Evolutionary conservation across 768 basidiomycete genomes (phyloP), one percentile per base, ranked within the genome.

Genomic region (Trametes cingulata): DNA sequence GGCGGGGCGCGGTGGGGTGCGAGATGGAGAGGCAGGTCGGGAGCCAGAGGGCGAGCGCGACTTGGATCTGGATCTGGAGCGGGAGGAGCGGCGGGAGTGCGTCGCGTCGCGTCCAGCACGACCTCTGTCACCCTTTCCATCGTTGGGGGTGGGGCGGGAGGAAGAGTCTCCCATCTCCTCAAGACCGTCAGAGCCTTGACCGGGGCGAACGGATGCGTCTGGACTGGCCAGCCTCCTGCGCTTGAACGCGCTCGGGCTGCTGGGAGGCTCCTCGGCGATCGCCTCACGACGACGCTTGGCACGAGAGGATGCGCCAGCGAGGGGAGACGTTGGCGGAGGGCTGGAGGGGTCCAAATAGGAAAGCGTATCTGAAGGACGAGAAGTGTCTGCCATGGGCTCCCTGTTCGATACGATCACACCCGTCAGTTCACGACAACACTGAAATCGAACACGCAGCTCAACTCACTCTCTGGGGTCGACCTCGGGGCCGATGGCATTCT

Each of bases 271-370:
- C 25, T 35, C 43, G 41, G 20, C 10, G 20, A 41, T 6, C 4
- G 45, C 29, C 25, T 41, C 46, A 9, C 41, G 40, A 42, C 49
- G 50, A 6, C 49, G 41, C 51, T 52, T 51, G 2, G 33, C 49
- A 29, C 48, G 52, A 1, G 24, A 29, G 6, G 36, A 25, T 15
- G 36, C 46, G 40, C 17, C 6, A 3, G 52, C 42, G 1, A 47
- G 20, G 14, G 59, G 54, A 17, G 60, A 57, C 14, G 53, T 62
- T 1, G 35, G 42, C 20, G 60, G 48, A 9, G 46, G 46, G 39
- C 59, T 60, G 9, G 59, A 49, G 7, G 33, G 46, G 12, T 53
- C 50, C 25, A 35, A 10, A 36, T 56, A 52, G 6, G 58, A 59
- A 10, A 57, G 25, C 15, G 29, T 42, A 15, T 57, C 56, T 6